Evolutionary conservation across 768 basidiomycete genomes (phyloP), one percentile per base, ranked within the genome.

Genomic region (Pleurotus giganteus): DNA sequence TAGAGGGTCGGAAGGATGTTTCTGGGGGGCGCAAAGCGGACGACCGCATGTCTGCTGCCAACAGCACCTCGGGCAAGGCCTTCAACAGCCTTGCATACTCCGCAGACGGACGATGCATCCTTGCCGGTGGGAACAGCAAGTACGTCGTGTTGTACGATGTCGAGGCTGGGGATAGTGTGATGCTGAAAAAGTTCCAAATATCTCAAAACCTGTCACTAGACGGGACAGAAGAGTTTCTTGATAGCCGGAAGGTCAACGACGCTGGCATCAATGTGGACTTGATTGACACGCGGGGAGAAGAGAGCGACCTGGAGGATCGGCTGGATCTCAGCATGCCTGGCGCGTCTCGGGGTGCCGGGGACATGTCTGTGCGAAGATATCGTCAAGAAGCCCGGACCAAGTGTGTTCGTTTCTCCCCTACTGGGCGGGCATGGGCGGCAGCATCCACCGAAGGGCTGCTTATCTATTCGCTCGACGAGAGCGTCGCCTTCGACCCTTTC

Each of bases 41-140:
- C 69, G 96, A 98, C 71, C 86, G 91, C 21, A 80, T 91, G 45
- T 85, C 94, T 3, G 95, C 97, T 8, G 84, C 91, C 29, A 98
- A 98, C 72, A 93, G 82, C 61, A 77, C 94, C 13, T 89, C 90
- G 1, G 89, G 90, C 45, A 97, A 96, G 68, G 79, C 89, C 26
- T 98, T 89, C 77, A 96, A 89, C 67, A 92, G 89, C 57, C 78
- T 99, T 46, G 79, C 89, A 4, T 99, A 98, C 71, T 96, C 94
- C 26, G 95, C 95, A 4, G 96, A 98, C 65, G 96, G 97, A 3
- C 76, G 80, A 6, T 96, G 94, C 62, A 67, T 98, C 19, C 84
- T 98, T 58, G 94, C 96, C 0, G 97, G 97, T 21, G 96, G 96
- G 11, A 94, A 89, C 70, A 93, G 90, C 81, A 98, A 98, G 72